phyloP scores from a whole-genome alignment of 352 stramenopile species.

The Phytophthora macrochlamydospora region DNA sequence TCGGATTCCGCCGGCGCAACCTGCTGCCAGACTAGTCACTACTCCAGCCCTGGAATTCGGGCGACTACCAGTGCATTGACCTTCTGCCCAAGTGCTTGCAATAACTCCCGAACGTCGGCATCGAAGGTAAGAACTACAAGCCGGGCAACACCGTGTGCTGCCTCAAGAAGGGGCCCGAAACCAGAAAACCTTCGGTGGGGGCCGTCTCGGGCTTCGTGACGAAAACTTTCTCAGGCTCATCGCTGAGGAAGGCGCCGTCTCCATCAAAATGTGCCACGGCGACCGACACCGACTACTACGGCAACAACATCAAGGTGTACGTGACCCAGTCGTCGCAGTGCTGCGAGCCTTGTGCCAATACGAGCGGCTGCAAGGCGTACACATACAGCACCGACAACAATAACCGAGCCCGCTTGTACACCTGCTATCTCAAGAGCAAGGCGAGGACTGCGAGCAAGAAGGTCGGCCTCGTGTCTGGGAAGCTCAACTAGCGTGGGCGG shows the following conservation, averaged over 20 bases:
- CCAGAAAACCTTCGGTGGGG: constrained; percentile 13
- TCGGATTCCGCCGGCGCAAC: constrained; percentile 7
- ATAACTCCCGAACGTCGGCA: constrained; percentile 44
- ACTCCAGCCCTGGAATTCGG: constrained; percentile 54
- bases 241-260: constrained; percentile 12
- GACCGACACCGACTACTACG: constrained; percentile 46
- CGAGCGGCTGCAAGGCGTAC: constrained; percentile 46
- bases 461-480: not conserved
- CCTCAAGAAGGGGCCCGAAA: constrained; percentile 36
- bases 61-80: constrained; percentile 53
- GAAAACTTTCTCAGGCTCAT: constrained; percentile 2
- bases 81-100: constrained; percentile 34
- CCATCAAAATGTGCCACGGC: constrained; percentile 20
- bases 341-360: constrained; percentile 34
- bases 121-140: constrained; percentile 49
- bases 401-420: constrained; percentile 19
- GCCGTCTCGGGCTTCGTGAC: constrained; percentile 36
- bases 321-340: constrained; percentile 31
- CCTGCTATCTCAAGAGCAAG: constrained; percentile 49
- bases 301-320: constrained; percentile 56
- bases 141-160: constrained; percentile 34
- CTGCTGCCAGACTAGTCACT: constrained; percentile 46
- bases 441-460: not conserved
- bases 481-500: not conserved
- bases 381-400: constrained; percentile 51